phyloP scores from a whole-genome alignment of 495 filamentous ascomycete species.

The Paragyromitra xinjiangensis region DNA sequence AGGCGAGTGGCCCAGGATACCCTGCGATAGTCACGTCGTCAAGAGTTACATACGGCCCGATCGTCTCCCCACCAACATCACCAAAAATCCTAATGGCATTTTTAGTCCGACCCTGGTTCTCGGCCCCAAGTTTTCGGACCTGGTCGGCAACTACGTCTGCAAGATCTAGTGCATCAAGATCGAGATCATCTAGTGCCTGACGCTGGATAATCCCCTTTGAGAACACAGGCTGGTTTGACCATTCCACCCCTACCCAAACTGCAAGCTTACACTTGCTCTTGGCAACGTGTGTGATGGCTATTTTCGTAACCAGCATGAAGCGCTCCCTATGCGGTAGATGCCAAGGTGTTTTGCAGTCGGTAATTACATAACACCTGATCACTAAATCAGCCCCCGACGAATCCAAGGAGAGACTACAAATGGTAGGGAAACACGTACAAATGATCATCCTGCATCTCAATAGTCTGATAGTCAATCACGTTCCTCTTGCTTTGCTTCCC shows the following conservation, averaged over 20 bases:
- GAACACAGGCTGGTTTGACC: conserved; percentile 73
- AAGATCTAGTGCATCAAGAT: conserved; percentile 84
- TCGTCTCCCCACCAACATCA: conserved; percentile 76
- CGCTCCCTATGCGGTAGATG: conserved; percentile 81
- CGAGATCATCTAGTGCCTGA: conserved; percentile 80
- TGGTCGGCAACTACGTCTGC: conserved; percentile 87
- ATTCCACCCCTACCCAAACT: conserved; percentile 85
- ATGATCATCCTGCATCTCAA: conserved; percentile 93
- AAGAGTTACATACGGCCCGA: conserved; percentile 69
- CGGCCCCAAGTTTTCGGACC: conserved; percentile 77
- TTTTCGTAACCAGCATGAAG: conserved; percentile 86
- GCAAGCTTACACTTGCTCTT: conserved; percentile 93
- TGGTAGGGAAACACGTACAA: conserved; percentile 62
- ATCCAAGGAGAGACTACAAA: neutral
- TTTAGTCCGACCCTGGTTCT: conserved; percentile 77
- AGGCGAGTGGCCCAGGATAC: conserved; percentile 28
- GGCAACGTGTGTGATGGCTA: conserved; percentile 90
- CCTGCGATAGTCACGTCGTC: neutral
- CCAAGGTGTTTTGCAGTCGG: conserved; percentile 87
- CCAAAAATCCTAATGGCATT: conserved; percentile 92
- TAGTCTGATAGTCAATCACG: conserved; percentile 83
- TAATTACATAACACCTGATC: conserved; percentile 77
- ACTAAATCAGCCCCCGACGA: conserved; percentile 2
- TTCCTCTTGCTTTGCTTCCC: conserved; percentile 64
- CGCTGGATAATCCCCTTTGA: conserved; percentile 77